Percentiles rank a stretch among this genome's conserved stretches.
Evolutionary conservation across 805 yeast genomes (phyloP).

Genomic region (Saturnispora diversa): DNA sequence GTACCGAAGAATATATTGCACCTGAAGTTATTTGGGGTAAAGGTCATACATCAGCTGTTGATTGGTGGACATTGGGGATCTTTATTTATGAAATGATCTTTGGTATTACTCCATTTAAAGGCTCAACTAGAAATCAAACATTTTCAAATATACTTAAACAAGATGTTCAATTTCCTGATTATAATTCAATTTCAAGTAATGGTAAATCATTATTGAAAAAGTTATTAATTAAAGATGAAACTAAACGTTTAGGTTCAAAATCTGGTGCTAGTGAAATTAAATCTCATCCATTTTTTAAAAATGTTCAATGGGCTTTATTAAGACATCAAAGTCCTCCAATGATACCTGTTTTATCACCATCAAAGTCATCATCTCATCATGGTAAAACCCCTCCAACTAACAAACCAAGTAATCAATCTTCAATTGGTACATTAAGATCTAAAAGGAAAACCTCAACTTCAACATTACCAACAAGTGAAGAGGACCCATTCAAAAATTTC

Average conservation of each 20-base stretch:
- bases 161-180: constrained; percentile 74
- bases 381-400: constrained; percentile 12
- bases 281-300: constrained; percentile 84
- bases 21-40: constrained; percentile 97
- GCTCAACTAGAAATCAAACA: constrained; percentile 78
- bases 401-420: constrained; percentile 20
- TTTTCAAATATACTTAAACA: constrained; percentile 79
- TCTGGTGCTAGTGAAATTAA: constrained; percentile 95
- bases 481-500: constrained; percentile 78
- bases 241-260: constrained; percentile 80
- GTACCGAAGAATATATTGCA: constrained; percentile 97
- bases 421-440: constrained; percentile 39
- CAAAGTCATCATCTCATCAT: constrained; percentile 16
- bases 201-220: constrained; percentile 79
- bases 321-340: constrained; percentile 93
- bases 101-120: constrained; percentile 96
- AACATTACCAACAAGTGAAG: constrained; percentile 15
- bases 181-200: constrained; percentile 47
- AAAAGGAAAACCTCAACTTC: constrained; percentile 28
- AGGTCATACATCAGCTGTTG: constrained; percentile 97
- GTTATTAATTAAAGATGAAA: constrained; percentile 80
- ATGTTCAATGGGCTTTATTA: constrained; percentile 88
- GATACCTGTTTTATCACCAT: constrained; percentile 62
- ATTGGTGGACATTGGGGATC: constrained; percentile 99
- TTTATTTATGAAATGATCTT: constrained; percentile 88